A percentile compares a stretch with the other conserved stretches of the same genome.
phyloP scores from a whole-genome alignment of 1,139 yeast genomes.

The Debaryomycetaceae sp. region DNA sequence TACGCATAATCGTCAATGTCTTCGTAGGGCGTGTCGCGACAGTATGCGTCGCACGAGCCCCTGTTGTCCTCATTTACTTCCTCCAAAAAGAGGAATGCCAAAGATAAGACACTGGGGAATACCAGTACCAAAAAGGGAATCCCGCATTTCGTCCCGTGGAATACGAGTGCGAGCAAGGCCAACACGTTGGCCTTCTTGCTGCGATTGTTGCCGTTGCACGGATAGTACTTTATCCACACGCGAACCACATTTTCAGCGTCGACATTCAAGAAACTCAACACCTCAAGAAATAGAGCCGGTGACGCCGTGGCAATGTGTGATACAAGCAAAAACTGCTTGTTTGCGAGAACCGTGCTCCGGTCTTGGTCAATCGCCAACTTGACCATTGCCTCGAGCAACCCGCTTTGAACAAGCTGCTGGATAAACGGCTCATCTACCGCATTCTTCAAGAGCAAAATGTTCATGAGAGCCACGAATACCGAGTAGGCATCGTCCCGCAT shows the following conservation, averaged over 20 bases:
- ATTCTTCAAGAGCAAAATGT: slow-evolving; percentile 34
- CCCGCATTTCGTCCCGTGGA: slow-evolving; percentile 13
- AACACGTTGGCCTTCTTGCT: slow-evolving; percentile 52
- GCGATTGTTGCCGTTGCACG: slow-evolving; percentile 56
- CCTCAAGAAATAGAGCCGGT: slow-evolving; percentile 31
- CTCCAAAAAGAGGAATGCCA: slow-evolving; percentile 55
- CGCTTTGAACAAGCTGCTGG: slow-evolving; percentile 31
- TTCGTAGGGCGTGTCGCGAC: slow-evolving; percentile 44
- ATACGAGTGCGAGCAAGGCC: slow-evolving; percentile 40
- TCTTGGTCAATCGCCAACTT: slow-evolving; percentile 37
- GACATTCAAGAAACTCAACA: slow-evolving; percentile 21
- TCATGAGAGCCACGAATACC: slow-evolving; percentile 47
- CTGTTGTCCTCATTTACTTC: slow-evolving; percentile 54
- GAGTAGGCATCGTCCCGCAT: slow-evolving; percentile 66
- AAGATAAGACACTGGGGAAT: slow-evolving; percentile 33
- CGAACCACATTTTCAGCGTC: slow-evolving; percentile 16
- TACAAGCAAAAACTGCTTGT: slow-evolving; percentile 42
- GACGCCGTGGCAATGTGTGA: slow-evolving; percentile 43
- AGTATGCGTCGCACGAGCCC: slow-evolving; percentile 58
- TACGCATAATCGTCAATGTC: slow-evolving; percentile 39
- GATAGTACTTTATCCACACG: slow-evolving; percentile 27
- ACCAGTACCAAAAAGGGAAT: slow-evolving; percentile 15
- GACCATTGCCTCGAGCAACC: slow-evolving; percentile 35
- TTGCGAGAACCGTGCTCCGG: slow-evolving; percentile 35
- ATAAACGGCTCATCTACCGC: slow-evolving; percentile 19